Evolutionary conservation across 2,329 filamentous ascomycete genomes (phyloP).

Genomic region (Verticillium dahliae): DNA sequence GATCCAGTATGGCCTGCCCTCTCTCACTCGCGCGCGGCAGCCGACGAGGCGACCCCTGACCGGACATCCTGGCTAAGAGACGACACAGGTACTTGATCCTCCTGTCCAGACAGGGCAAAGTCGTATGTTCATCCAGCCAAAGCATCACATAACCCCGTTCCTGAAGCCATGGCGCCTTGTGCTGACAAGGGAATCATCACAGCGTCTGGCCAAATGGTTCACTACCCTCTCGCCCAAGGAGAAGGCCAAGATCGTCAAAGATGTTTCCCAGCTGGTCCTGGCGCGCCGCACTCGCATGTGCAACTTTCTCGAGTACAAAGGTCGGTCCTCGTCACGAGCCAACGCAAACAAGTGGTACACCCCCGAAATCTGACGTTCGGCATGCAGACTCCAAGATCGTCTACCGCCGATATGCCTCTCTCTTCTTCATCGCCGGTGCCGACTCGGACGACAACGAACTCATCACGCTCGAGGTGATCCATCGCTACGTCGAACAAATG

Average conservation of each 20-base stretch:
- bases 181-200: slow-evolving; percentile 13
- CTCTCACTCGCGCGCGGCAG: not conserved
- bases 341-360: not conserved
- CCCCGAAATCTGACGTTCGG: not conserved
- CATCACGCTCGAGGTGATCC: slow-evolving; percentile 96
- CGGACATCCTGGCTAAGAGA: slow-evolving; percentile 6
- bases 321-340: slow-evolving; percentile 35
- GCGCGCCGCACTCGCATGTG: slow-evolving; percentile 97
- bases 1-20: slow-evolving; percentile 31
- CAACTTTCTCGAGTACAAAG: slow-evolving; percentile 99
- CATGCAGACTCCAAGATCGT: slow-evolving; percentile 89
- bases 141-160: not conserved
- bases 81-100: slow-evolving; percentile 82
- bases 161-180: too few relatives aligned
- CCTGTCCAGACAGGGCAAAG: slow-evolving; percentile 97
- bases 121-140: slow-evolving; percentile 57
- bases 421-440: slow-evolving; percentile 98
- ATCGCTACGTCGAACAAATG: slow-evolving; percentile 99
- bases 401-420: slow-evolving; percentile 94
- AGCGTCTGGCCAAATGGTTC: slow-evolving; percentile 99
- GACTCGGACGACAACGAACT: slow-evolving; percentile 97
- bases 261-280: slow-evolving; percentile 95
- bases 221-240: slow-evolving; percentile 95
- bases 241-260: slow-evolving; percentile 99
- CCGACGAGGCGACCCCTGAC: slow-evolving; percentile 1